These are phyloP conservation scores for Lunularia cruciata DNA, from an alignment of 225 moss, liverwort and hornwort species.

Conservation along the genomic window DNA sequence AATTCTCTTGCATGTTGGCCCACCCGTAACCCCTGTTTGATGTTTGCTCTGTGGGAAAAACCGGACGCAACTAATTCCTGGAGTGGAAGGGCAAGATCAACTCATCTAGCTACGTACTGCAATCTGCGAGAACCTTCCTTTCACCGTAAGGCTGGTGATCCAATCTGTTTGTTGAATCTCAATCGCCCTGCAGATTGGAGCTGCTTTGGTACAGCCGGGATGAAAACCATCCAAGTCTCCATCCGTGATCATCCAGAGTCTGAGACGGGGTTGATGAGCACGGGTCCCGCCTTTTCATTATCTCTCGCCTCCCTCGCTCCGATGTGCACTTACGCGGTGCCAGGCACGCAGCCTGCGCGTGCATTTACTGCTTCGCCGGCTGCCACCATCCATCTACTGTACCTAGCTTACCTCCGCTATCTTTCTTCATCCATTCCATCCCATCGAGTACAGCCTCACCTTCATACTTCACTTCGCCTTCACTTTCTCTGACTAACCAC, in stretches of 20 bases:
- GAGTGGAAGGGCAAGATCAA: too few relatives aligned
- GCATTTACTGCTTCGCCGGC: constrained; percentile 15
- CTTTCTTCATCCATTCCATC: neutral
- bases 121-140: neutral
- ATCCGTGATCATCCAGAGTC: neutral
- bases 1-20: constrained; percentile 3
- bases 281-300: constrained; percentile 12
- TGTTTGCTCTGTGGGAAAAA: neutral
- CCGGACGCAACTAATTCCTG: neutral
- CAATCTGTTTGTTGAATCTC: neutral
- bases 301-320: constrained; percentile 10
- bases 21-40: constrained; percentile 1
- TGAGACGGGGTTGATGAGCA: neutral
- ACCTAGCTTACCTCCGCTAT: neutral
- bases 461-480: neutral
- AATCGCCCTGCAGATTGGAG: neutral
- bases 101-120: neutral
- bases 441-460: neutral
- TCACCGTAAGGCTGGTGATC: neutral
- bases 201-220: neutral
- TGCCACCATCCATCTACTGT: neutral
- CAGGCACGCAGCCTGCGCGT: constrained; percentile 23
- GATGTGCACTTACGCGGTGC: constrained; percentile 4
- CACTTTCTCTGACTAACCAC: neutral
- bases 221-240: neutral